A percentile compares a stretch with the other conserved stretches of the same genome.
Evolutionary conservation across 139 green algal species (phyloP).

Genomic region (Diplosphaera chodatii): DNA sequence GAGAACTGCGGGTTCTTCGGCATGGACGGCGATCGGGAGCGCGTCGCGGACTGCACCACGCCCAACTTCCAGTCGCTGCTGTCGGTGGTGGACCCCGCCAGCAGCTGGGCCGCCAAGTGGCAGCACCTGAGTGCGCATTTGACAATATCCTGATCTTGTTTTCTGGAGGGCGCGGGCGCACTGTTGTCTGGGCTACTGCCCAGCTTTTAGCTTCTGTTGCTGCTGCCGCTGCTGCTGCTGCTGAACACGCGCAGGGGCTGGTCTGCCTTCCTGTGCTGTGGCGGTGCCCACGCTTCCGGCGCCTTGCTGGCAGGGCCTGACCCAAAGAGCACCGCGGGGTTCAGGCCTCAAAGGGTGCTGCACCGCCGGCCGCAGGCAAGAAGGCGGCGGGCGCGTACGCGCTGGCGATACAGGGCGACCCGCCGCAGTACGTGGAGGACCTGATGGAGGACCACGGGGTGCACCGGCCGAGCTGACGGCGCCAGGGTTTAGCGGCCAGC

Average conservation of each 20-base stretch:
- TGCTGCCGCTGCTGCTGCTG: too few species aligned
- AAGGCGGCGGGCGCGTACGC: conserved; percentile 30
- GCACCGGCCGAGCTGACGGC: not conserved
- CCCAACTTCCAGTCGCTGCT: conserved; percentile 70
- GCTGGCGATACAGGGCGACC: conserved; percentile 21
- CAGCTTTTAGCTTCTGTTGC: not conserved
- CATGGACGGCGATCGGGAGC: conserved; percentile 46
- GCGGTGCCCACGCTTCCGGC: too few species aligned
- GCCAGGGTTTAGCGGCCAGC: not conserved
- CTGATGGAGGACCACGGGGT: conserved; percentile 1
- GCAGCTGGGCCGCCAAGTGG: conserved; percentile 66
- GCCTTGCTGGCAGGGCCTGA: too few species aligned
- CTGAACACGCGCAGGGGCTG: too few species aligned
- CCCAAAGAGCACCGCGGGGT: too few species aligned
- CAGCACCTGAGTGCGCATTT: conserved; percentile 50
- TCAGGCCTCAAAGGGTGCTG: too few species aligned
- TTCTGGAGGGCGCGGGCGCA: too few species aligned
- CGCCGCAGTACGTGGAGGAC: conserved; percentile 15
- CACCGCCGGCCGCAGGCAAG: conserved; percentile 12
- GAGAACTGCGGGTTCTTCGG: conserved; percentile 69
- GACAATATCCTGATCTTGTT: conserved; percentile 6
- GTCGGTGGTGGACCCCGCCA: conserved; percentile 52
- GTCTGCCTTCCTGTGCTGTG: too few species aligned
- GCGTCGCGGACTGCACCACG: conserved; percentile 60
- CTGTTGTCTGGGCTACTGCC: too few species aligned